Evolutionary conservation across 2,329 filamentous ascomycete species (phyloP), one percentile per base, ranked within the genome.

Genomic region (Penicillium vulpinum): DNA sequence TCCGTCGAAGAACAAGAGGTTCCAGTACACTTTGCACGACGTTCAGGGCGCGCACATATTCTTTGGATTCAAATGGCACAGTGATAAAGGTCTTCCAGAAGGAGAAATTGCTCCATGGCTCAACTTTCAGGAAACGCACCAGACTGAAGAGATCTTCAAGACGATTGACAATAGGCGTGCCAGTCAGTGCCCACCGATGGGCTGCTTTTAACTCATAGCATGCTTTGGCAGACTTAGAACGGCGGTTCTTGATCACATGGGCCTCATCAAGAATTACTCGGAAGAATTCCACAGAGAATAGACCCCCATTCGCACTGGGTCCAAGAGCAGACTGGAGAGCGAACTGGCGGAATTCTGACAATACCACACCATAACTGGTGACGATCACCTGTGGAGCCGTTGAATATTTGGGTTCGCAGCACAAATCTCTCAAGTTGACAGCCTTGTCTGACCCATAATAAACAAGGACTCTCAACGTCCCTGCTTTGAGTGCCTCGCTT

Each of bases 31-130:
- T 99, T 72, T 99, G 94, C 2, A 99, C 94, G 2, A 99, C 94
- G 70, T 97, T 94, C 8, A 99, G 81, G 0, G 94, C 94, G 5
- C 92, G 88, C 64, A 97, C 86, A 70, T 96, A 97, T 61, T 99
- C 90, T 64, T 94, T 94, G 0, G 91, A 93, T 73, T 99, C 94
- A 62, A 99, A 99, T 0, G 94, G 94, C 1, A 96, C 88, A 0
- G 94, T 99, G 69, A 99, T 97, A 72, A 99, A 99, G 0, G 94
- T 97, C 71, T 92, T 92, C 94, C 94, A 99, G 77, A 96, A 99
- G 0, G 92, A 96, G 73, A 99, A 99, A 73, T 97, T 97, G 68
- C 89, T 94, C 94, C 94, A 99, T 0, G 94, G 94, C 71, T 97
- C 93, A 4, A 99, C 94, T 55, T 91, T 88, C 11, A 99, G 79